Evolutionary conservation across 495 filamentous ascomycete genomes (phyloP).

Genomic region (Cairneyella variabilis): DNA sequence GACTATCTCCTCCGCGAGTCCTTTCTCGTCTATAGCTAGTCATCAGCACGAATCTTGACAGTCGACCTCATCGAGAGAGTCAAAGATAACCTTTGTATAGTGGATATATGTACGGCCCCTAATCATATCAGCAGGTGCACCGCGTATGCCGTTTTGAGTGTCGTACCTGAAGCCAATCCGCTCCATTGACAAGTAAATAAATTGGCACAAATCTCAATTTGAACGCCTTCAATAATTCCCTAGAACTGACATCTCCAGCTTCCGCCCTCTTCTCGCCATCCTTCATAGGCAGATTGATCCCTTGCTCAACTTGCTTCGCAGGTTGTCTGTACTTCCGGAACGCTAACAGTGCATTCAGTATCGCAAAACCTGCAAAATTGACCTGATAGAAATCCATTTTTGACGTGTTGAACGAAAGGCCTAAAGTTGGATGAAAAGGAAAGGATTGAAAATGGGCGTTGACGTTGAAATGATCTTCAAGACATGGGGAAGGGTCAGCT

Average conservation of each 20-base stretch:
- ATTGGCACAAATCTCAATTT: slow-evolving; percentile 36
- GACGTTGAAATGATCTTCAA: too few species aligned
- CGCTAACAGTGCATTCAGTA: slow-evolving; percentile 14
- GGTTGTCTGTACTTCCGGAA: slow-evolving; percentile 18
- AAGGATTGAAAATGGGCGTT: too few species aligned
- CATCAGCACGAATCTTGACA: neutral
- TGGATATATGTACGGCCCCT: slow-evolving; percentile 51
- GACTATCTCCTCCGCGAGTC: slow-evolving; percentile 39
- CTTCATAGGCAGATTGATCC: too few species aligned
- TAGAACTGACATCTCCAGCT: too few species aligned
- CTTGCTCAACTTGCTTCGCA: neutral
- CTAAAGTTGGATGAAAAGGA: too few species aligned
- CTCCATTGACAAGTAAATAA: slow-evolving; percentile 45
- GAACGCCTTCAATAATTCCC: slow-evolving; percentile 27
- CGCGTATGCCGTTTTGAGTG: neutral
- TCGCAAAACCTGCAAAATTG: slow-evolving; percentile 21
- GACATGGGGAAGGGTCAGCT: too few species aligned
- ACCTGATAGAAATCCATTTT: slow-evolving; percentile 25
- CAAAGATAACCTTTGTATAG: slow-evolving; percentile 37
- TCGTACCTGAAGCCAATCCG: slow-evolving; percentile 51
- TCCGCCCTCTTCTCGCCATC: too few species aligned
- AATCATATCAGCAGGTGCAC: slow-evolving; percentile 6
- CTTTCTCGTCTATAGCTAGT: slow-evolving; percentile 36
- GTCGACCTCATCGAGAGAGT: neutral
- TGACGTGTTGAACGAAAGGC: neutral